Conservation (phyloP, 2,329 filamentous ascomycete species). For the Fusarium sp. region DNA sequence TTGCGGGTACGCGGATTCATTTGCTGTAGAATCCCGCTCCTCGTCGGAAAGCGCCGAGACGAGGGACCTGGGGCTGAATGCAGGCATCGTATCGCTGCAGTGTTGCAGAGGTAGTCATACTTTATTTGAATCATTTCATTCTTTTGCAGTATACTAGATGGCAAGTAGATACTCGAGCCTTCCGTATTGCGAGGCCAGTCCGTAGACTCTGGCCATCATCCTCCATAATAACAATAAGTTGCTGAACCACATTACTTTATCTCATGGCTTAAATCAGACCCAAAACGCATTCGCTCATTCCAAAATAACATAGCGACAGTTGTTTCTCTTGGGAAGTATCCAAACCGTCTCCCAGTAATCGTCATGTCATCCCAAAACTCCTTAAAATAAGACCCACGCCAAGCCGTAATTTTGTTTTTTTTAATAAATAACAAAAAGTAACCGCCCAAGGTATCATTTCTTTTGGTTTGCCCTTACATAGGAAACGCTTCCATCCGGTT, state of each 20-base stretch:
- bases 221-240: constrained; percentile 13
- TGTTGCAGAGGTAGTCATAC: neutral
- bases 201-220: constrained; percentile 22
- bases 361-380: constrained; percentile 38
- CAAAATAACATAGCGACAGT: constrained; percentile 22
- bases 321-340: constrained; percentile 8
- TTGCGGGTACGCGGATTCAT: neutral
- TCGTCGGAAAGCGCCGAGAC: constrained; percentile 4
- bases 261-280: constrained; percentile 18
- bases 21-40: neutral
- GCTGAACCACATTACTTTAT: constrained; percentile 15
- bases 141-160: constrained; percentile 12
- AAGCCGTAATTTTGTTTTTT: constrained; percentile 17
- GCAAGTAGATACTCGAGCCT: constrained; percentile 17
- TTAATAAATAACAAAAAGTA: constrained; percentile 14
- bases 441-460: constrained; percentile 43
- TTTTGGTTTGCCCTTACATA: constrained; percentile 34
- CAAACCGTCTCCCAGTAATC: constrained; percentile 16
- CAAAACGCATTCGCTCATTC: constrained; percentile 31
- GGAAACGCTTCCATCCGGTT: constrained; percentile 47
- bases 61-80: neutral
- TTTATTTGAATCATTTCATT: constrained; percentile 10
- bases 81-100: neutral
- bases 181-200: constrained; percentile 21
- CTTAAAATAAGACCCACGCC: constrained; percentile 22